phyloP scores from a whole-genome alignment of 176 grass and related monocot species.

The Aegilops umbellulata region DNA sequence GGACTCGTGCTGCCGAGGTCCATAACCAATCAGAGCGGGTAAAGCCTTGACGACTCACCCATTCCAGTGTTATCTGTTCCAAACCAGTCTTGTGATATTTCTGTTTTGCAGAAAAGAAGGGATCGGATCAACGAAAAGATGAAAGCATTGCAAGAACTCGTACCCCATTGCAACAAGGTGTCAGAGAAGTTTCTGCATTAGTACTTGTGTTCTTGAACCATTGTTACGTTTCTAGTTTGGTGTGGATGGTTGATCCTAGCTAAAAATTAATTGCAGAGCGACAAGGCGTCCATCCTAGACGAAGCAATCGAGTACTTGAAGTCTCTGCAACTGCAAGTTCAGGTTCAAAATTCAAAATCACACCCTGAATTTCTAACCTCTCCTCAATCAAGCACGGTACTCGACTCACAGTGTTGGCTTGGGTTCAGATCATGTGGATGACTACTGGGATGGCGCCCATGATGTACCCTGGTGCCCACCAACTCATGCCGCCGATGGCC shows the following conservation, averaged over 20 bases:
- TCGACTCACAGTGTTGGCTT: neutral
- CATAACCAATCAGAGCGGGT: slow-evolving; percentile 92
- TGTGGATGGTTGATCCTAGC: neutral
- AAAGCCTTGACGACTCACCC: slow-evolving; percentile 19
- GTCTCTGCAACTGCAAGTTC: slow-evolving; percentile 92
- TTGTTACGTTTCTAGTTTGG: neutral
- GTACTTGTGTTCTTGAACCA: neutral
- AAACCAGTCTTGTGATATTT: neutral
- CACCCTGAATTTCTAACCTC: neutral
- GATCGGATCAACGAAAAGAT: slow-evolving; percentile 97
- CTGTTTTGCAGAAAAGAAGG: slow-evolving; percentile 67
- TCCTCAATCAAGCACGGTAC: neutral
- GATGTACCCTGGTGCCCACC: slow-evolving; percentile 63
- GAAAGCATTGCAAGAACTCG: slow-evolving; percentile 78
- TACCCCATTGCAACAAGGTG: slow-evolving; percentile 83
- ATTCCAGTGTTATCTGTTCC: neutral
- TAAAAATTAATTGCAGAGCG: slow-evolving; percentile 46
- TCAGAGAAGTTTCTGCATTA: neutral
- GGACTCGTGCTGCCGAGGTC: slow-evolving; percentile 78
- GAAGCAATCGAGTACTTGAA: slow-evolving; percentile 96
- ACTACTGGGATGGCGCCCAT: slow-evolving; percentile 62
- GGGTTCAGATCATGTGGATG: slow-evolving; percentile 88
- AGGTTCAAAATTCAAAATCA: slow-evolving; percentile 40
- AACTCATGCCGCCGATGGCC: slow-evolving; percentile 56
- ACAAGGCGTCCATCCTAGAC: slow-evolving; percentile 90